Conservation (phyloP, 106 monocot species). For the Allium sativum region DNA sequence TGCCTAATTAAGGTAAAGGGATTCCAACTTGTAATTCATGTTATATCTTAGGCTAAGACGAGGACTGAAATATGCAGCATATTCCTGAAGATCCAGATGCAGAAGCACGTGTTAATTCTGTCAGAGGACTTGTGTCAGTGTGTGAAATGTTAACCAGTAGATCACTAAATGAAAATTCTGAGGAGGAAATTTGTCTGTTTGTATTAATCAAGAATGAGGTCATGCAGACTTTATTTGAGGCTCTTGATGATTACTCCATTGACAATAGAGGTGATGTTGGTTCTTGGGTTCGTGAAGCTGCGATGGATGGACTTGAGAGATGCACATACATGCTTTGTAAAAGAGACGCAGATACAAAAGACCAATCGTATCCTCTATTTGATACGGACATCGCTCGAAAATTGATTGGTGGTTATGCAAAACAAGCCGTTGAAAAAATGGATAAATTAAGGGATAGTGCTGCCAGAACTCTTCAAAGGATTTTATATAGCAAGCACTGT, state of each 20-base stretch:
- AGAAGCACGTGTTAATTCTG: constrained; percentile 88
- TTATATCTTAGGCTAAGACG: too few species aligned
- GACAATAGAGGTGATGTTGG: constrained; percentile 99
- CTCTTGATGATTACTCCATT: constrained; percentile 90
- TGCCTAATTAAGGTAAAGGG: constrained; percentile 65
- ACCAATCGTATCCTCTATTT: constrained; percentile 23
- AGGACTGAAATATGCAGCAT: constrained; percentile 27
- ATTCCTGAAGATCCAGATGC: constrained; percentile 88
- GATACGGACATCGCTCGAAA: constrained; percentile 45
- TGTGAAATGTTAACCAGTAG: constrained; percentile 66
- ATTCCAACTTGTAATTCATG: too few species aligned
- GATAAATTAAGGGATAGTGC: constrained; percentile 83
- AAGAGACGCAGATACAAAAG: constrained; percentile 27
- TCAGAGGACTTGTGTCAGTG: constrained; percentile 54
- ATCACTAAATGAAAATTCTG: constrained; percentile 12
- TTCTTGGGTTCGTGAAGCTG: constrained; percentile 96
- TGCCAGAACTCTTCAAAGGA: constrained; percentile 60
- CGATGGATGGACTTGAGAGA: constrained; percentile 76
- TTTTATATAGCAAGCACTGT: constrained; percentile 42
- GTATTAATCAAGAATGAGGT: constrained; percentile 58
- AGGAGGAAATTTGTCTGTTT: constrained; percentile 40
- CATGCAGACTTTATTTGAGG: constrained; percentile 53
- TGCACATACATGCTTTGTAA: constrained; percentile 64
- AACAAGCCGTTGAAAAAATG: constrained; percentile 91
- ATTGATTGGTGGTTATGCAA: constrained; percentile 68